phyloP scores from a whole-genome alignment of 177 flowering plant genomes.

The Vitis hybrid region DNA sequence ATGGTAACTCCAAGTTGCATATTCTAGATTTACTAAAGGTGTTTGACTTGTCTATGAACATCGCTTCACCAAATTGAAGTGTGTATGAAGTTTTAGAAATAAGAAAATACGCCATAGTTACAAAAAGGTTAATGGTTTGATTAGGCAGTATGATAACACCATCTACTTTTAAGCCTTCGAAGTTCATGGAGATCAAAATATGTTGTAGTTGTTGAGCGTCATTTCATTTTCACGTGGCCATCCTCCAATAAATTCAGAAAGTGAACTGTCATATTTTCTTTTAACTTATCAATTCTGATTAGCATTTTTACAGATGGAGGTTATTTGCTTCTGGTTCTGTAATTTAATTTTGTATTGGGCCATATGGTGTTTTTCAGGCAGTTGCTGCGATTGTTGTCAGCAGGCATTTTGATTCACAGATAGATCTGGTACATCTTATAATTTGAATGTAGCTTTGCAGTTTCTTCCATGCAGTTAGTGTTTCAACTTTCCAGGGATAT shows the following conservation, averaged over 20 bases:
- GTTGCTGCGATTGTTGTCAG: slow-evolving; percentile 61
- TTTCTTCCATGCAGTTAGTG: background rate
- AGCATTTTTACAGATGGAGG: slow-evolving; percentile 1
- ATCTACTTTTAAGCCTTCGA: too few relatives aligned
- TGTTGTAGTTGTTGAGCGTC: too few relatives aligned
- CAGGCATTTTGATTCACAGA: slow-evolving; percentile 61
- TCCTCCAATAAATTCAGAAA: background rate
- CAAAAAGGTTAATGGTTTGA: too few relatives aligned
- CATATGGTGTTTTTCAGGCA: slow-evolving; percentile 54
- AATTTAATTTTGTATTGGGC: slow-evolving; percentile 1
- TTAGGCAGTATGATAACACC: too few relatives aligned
- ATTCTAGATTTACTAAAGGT: too few relatives aligned
- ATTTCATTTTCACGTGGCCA: background rate
- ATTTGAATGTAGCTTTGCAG: background rate
- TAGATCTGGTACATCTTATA: slow-evolving; percentile 57
- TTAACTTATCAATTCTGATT: background rate
- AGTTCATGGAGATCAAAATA: too few relatives aligned
- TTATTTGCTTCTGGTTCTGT: background rate
- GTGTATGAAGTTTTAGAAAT: too few relatives aligned
- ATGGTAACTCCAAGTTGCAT: background rate
- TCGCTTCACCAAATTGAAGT: too few relatives aligned
- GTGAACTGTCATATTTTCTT: background rate
- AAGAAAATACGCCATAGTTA: too few relatives aligned
- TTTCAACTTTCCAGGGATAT: background rate
- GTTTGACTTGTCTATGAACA: too few relatives aligned